These are phyloP conservation scores for Phaffomyces thermotolerans DNA, from an alignment of 805 yeast species.

Conservation along the genomic window DNA sequence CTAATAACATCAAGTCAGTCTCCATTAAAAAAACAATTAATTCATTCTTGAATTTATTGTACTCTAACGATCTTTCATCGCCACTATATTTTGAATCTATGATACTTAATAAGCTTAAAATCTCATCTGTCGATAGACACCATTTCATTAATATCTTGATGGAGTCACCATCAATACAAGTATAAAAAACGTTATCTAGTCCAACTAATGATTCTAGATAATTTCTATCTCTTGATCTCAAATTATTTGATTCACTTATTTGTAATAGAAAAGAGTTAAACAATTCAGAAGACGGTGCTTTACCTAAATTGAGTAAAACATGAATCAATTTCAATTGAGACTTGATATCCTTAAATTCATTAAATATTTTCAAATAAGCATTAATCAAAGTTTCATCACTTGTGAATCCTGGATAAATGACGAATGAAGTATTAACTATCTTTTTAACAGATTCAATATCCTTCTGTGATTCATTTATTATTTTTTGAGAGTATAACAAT, in stretches of 20 bases:
- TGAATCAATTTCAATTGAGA: not conserved
- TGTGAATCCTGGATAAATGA: not conserved
- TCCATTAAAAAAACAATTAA: not conserved
- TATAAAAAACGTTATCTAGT: conserved; percentile 1
- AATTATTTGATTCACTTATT: not conserved
- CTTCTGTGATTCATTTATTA: not conserved
- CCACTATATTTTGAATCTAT: not conserved
- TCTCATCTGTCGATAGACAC: not conserved
- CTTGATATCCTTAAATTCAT: not conserved
- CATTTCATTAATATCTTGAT: not conserved
- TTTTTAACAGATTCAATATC: not conserved
- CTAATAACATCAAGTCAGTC: not conserved
- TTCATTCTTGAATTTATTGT: not conserved
- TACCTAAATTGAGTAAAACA: not conserved
- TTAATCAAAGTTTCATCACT: not conserved
- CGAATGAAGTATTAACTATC: not conserved
- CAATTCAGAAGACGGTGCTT: not conserved
- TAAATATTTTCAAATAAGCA: not conserved
- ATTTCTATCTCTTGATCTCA: not conserved
- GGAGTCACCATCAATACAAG: not conserved
- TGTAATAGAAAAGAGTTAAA: not conserved
- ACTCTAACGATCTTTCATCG: not conserved
- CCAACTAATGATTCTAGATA: not conserved
- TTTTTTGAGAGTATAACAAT: not conserved
- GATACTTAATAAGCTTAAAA: not conserved